Evolutionary conservation across 371 early-diverging fungal genomes (phyloP).

Genomic region (Capillidium heterosporum): DNA sequence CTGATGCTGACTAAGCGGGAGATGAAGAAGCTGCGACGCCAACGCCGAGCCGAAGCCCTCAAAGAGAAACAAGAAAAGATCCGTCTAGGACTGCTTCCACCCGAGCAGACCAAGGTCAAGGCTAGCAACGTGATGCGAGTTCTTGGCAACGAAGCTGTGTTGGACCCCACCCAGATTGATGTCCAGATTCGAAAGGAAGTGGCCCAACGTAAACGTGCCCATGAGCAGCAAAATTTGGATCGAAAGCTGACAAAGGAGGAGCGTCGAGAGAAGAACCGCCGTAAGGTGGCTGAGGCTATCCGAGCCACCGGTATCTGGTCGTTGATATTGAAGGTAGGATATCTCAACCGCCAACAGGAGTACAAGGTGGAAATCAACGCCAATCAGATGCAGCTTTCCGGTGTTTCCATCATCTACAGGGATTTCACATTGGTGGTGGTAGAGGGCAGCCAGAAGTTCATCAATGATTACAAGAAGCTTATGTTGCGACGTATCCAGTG

Average conservation of each 20-base stretch:
- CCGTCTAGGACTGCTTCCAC: constrained; percentile 77
- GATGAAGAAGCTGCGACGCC: constrained; percentile 78
- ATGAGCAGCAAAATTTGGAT: constrained; percentile 60
- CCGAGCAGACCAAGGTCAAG: constrained; percentile 81
- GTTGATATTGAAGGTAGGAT: constrained; percentile 32
- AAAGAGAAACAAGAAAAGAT: constrained; percentile 91
- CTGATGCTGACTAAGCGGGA: constrained; percentile 80
- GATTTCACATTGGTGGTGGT: constrained; percentile 68
- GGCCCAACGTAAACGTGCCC: constrained; percentile 57
- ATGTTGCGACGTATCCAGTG: constrained; percentile 93
- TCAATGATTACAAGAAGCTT: constrained; percentile 82
- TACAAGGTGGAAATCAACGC: constrained; percentile 88
- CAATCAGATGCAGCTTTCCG: constrained; percentile 61
- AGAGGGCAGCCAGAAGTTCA: constrained; percentile 81
- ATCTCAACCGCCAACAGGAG: constrained; percentile 50
- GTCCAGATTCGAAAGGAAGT: constrained; percentile 73
- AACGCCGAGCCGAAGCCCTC: constrained; percentile 61
- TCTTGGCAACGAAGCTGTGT: constrained; percentile 73
- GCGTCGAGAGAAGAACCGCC: constrained; percentile 47
- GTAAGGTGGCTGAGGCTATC: constrained; percentile 57
- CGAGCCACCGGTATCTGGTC: constrained; percentile 8
- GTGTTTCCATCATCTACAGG: constrained; percentile 51
- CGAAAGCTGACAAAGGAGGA: constrained; percentile 77
- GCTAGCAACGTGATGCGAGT: constrained; percentile 88
- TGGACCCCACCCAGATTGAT: constrained; percentile 86